phyloP scores from a whole-genome alignment of 495 filamentous ascomycete genomes.

The Chaetomidium leptoderma region DNA sequence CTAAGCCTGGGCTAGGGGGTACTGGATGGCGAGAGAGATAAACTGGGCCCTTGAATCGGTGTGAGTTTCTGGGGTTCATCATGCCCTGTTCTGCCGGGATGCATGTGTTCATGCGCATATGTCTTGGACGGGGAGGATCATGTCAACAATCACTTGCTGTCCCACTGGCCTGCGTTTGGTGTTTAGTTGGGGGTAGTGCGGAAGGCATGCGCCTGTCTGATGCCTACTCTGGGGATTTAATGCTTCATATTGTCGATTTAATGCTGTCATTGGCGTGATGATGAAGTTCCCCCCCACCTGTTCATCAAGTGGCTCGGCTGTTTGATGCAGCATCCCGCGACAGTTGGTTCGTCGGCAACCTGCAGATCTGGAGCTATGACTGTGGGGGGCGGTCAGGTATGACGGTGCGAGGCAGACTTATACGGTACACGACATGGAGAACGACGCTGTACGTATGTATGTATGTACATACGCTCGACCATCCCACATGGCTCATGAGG shows the following conservation, averaged over 20 bases:
- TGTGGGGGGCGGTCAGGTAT: too few species aligned
- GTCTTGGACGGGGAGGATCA: neutral
- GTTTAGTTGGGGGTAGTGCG: neutral
- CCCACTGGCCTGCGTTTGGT: neutral
- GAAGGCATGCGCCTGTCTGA: neutral
- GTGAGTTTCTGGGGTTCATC: neutral
- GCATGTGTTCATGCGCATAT: neutral
- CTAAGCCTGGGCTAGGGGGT: neutral
- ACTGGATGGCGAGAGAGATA: too few species aligned
- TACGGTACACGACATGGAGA: neutral
- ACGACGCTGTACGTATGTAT: too few species aligned
- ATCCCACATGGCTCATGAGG: too few species aligned
- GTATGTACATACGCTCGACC: too few species aligned
- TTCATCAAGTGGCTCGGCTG: too few species aligned
- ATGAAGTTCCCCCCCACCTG: neutral
- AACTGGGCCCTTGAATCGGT: neutral
- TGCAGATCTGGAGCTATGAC: too few species aligned
- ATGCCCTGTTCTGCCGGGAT: neutral
- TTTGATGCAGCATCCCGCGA: too few species aligned
- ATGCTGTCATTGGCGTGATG: neutral
- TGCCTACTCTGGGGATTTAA: constrained; percentile 11
- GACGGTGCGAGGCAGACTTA: too few species aligned
- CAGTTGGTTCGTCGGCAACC: neutral
- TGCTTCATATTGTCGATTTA: neutral
- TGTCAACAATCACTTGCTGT: constrained; percentile 1